Percentiles rank a stretch among this genome's conserved stretches.
Conservation (phyloP, 352 stramenopile genomes). For the Globisporangium polare region DNA sequence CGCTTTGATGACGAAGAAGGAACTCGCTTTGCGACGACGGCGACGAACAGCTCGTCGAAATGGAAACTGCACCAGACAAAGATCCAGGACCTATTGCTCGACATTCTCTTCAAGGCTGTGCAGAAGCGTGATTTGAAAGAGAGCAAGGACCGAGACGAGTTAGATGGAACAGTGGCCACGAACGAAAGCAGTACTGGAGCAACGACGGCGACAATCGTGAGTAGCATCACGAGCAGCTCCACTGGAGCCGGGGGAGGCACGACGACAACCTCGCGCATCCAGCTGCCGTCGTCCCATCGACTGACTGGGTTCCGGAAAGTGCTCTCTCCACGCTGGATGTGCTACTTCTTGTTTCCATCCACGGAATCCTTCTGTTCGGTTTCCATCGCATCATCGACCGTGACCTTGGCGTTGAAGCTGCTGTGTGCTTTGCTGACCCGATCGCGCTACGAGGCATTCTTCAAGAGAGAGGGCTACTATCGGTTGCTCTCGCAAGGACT, state of each 20-base stretch:
- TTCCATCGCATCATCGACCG: constrained; percentile 37
- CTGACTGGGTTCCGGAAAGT: constrained; percentile 60
- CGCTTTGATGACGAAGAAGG: background rate
- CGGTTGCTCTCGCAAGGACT: constrained; percentile 56
- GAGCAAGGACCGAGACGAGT: constrained; percentile 42
- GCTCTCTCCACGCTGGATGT: constrained; percentile 57
- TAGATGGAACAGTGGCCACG: constrained; percentile 16
- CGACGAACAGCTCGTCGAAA: constrained; percentile 3
- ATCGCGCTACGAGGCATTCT: constrained; percentile 45
- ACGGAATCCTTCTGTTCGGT: constrained; percentile 12
- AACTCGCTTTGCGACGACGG: background rate
- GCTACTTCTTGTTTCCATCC: constrained; percentile 54
- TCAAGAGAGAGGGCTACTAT: constrained; percentile 71
- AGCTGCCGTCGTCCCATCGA: constrained; percentile 36
- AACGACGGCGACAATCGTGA: constrained; percentile 3
- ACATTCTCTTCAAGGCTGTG: constrained; percentile 61
- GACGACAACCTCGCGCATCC: constrained; percentile 30
- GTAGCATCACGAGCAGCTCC: constrained; percentile 5
- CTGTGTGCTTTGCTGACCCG: constrained; percentile 42
- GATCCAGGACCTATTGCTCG: constrained; percentile 56
- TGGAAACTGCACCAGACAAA: constrained; percentile 30
- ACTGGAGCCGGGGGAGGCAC: background rate
- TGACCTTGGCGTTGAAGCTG: constrained; percentile 49
- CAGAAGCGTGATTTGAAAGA: constrained; percentile 76
- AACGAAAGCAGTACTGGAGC: constrained; percentile 9